Base-by-base conservation (phyloP, 192 early-diverging fungal species). In the Linderina pennispora region DNA sequence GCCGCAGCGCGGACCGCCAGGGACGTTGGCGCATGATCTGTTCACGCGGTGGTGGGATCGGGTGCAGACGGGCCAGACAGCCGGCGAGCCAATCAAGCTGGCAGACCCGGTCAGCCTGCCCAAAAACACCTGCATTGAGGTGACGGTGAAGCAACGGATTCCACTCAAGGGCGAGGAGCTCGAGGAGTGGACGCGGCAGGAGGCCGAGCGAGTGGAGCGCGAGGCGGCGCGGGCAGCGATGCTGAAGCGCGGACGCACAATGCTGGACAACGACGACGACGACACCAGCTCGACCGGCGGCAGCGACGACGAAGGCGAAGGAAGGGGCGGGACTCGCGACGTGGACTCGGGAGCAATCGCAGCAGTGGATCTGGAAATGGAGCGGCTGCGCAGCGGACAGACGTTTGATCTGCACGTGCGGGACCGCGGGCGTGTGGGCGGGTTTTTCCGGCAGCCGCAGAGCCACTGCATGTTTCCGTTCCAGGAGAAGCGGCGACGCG, bases 401-500 rank as follows among this genome's bases (percentile, higher is more conserved):
- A 45, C 62, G 36, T 89, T 76, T 46, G 94, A 98, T 59, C 75
- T 95, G 22, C 88, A 92, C 48, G 80, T 95, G 42, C 80, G 83
- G 50, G 92, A 92, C 35, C 77, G 78, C 3, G 79, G 73, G 10
- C 76, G 78, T 33, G 80, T 77, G 23, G 82, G 83, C 23, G 83
- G 80, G 1, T 80, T 87, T 46, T 86, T 89, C 54, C 81, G 86
- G 39, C 84, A 91, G 50, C 75, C 77, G 15, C 88, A 85, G 59
- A 91, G 80, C 66, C 83, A 78, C 64, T 83, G 78, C 43, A 85
- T 81, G 94, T 99, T 91, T 55, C 96, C 96, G 0, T 87, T 82
- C 42, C 63, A 75, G 8, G 94, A 97, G 44, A 75, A 78, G 36
- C 76, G 84, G 44, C 86, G 86, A 37, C 82, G 82, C 56, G 81